Evolutionary conservation across 2,329 filamentous ascomycete genomes (phyloP).

Genomic region (Colletotrichum sublineola): DNA sequence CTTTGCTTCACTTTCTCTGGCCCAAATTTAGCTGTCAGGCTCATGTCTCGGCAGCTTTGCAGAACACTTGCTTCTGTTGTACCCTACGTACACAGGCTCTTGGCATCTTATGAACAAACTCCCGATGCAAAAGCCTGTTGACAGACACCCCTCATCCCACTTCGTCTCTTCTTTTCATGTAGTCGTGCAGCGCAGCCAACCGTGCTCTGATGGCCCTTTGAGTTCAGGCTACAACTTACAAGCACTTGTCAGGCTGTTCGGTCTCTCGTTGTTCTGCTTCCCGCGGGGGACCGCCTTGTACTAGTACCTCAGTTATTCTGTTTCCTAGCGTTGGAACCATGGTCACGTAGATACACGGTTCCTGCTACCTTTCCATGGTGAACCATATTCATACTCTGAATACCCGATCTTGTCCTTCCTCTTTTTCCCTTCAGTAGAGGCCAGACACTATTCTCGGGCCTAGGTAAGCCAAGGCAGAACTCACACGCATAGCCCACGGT

Average conservation of each 20-base stretch:
- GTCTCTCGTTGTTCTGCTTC: neutral
- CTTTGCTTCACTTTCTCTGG: slow-evolving; percentile 1
- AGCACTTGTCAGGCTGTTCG: slow-evolving; percentile 18
- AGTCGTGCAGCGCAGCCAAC: slow-evolving; percentile 26
- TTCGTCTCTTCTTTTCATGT: slow-evolving; percentile 38
- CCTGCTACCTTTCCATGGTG: slow-evolving; percentile 4
- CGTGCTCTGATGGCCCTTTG: slow-evolving; percentile 28
- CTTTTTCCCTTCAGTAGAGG: neutral
- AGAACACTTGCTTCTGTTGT: neutral
- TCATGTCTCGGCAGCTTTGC: neutral
- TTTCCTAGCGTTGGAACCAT: slow-evolving; percentile 2
- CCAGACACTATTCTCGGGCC: neutral
- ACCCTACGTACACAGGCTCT: neutral
- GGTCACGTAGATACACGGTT: slow-evolving; percentile 2
- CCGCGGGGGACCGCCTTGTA: too few species aligned
- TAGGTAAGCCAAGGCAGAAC: slow-evolving; percentile 17
- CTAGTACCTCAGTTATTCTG: too few species aligned
- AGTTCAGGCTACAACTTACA: slow-evolving; percentile 28
- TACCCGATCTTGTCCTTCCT: neutral
- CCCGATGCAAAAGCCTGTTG: slow-evolving; percentile 4
- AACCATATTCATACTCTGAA: neutral
- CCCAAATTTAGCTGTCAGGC: slow-evolving; percentile 3
- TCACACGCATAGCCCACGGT: slow-evolving; percentile 21
- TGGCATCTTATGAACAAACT: slow-evolving; percentile 8
- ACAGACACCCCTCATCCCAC: slow-evolving; percentile 22